Conservation (phyloP, 306 rosid species). For the Malus orientalis region DNA sequence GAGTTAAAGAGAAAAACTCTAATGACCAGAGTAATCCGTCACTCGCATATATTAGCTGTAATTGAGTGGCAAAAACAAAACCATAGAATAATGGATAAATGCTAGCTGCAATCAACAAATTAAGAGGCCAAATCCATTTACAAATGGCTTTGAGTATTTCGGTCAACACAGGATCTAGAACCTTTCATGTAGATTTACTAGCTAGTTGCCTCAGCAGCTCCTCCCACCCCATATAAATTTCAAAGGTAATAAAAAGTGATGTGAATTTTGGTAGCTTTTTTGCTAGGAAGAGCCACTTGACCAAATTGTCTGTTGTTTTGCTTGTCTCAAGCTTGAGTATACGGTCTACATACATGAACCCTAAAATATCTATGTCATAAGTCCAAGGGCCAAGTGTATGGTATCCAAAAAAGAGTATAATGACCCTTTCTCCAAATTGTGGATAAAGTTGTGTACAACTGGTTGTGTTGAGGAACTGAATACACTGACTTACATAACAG, state of each 20-base stretch:
- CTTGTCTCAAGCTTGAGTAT: background rate
- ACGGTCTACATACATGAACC: background rate
- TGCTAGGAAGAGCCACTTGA: background rate
- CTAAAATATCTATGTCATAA: background rate
- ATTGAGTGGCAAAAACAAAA: too few species aligned
- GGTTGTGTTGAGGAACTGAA: background rate
- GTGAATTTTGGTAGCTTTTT: background rate
- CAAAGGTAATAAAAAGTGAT: background rate
- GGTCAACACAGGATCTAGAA: background rate
- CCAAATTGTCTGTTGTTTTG: background rate
- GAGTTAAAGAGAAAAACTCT: too few species aligned
- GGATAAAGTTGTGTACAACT: background rate
- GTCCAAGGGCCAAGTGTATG: background rate
- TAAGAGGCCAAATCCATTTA: background rate
- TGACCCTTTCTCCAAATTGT: background rate
- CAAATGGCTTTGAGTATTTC: background rate
- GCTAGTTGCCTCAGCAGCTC: background rate
- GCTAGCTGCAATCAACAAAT: background rate
- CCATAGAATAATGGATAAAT: too few species aligned
- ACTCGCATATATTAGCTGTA: too few species aligned
- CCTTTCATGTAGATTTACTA: background rate
- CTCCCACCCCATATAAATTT: background rate
- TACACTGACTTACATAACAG: background rate
- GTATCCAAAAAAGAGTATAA: background rate
- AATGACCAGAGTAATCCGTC: too few species aligned